Evolutionary conservation across 257 asterid genomes (phyloP).

Genomic region (Petrea volubilis): DNA sequence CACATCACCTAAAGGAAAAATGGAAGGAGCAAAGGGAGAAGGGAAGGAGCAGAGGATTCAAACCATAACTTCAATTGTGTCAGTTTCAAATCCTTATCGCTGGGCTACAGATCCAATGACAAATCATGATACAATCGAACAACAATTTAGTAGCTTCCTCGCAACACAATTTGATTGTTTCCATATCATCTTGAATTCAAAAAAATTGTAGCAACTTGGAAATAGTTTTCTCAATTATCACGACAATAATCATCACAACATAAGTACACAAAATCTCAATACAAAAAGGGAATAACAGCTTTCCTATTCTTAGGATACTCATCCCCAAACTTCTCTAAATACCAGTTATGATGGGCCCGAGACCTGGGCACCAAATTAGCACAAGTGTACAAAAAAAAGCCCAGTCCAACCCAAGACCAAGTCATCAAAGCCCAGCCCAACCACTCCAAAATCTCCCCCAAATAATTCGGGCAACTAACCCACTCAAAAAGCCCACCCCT

Average conservation of each 20-base stretch:
- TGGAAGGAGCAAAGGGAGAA: too few relatives aligned
- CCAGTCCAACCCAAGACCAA: conserved; percentile 60
- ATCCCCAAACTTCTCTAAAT: conserved; percentile 59
- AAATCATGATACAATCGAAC: too few relatives aligned
- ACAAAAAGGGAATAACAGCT: conserved; percentile 58
- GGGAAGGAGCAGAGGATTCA: too few relatives aligned
- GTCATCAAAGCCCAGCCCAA: conserved; percentile 65
- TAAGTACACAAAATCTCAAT: conserved; percentile 11
- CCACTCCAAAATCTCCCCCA: conserved; percentile 66
- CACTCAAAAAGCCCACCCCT: conserved; percentile 56
- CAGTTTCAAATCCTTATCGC: too few relatives aligned
- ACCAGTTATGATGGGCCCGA: conserved; percentile 48
- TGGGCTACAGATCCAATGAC: too few relatives aligned
- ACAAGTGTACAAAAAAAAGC: conserved; percentile 47
- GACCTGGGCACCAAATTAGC: conserved; percentile 61
- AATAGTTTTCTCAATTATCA: too few relatives aligned
- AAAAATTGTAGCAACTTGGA: too few relatives aligned
- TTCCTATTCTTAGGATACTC: conserved; percentile 54
- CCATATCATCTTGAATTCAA: too few relatives aligned
- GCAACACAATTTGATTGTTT: too few relatives aligned
- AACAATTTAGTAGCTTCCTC: too few relatives aligned
- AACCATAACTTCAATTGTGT: too few relatives aligned
- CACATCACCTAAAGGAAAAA: too few relatives aligned
- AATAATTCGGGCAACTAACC: conserved; percentile 64
- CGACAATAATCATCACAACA: neutral